Base-by-base conservation (phyloP, 495 filamentous ascomycete genomes). In the Copromyces sp. region DNA sequence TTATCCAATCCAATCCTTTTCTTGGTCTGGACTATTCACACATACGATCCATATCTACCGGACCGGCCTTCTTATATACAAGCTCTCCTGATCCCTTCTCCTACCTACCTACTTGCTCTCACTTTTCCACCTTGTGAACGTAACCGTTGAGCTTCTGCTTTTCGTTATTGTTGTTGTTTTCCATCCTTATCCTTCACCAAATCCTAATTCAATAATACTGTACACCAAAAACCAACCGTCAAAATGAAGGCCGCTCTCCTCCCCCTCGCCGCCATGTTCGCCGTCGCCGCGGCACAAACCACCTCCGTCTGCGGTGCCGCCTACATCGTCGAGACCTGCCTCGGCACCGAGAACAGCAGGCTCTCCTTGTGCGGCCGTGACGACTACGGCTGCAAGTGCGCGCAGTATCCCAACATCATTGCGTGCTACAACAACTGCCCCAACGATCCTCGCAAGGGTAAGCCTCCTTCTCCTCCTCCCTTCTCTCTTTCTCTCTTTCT, bases 361-460 rank as follows among this genome's bases (percentile, higher is more conserved):
- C 74, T 86, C 69, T 76, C 70, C n/a, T 69, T 73, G 9, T 86
- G 84, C 77, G 69, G 6, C 0, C 71, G 69, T 16, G 74, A 69
- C 53, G 83, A 86, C 74, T 86, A 82, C 68, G 76, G 71, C 72
- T 86, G 84, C 76, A 73, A 78, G 32, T 86, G 84, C 71, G 73
- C 77, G 24, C 76, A 78, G 17, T 84, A 80, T 53, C 68, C 65
- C 4, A 76, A 78, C 68, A 80, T 85, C 75, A 69, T 84, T 70
- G 83, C 80, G 16, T 85, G 84, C 81, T 86, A 80, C 77, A 81
- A 83, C 80, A 84, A 84, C 82, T 86, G 84, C 77, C 84, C 84
- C 71, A 80, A 82, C 77, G 82, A 86, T 70, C 39, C 70, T 61
- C 78, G 81, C 6, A 39, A 47, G 8, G 24, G 79, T 80, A 72